Percentiles rank a stretch among this genome's conserved stretches.
phyloP scores from a whole-genome alignment of 192 early-diverging fungal genomes.

The Coemansia sp. region DNA sequence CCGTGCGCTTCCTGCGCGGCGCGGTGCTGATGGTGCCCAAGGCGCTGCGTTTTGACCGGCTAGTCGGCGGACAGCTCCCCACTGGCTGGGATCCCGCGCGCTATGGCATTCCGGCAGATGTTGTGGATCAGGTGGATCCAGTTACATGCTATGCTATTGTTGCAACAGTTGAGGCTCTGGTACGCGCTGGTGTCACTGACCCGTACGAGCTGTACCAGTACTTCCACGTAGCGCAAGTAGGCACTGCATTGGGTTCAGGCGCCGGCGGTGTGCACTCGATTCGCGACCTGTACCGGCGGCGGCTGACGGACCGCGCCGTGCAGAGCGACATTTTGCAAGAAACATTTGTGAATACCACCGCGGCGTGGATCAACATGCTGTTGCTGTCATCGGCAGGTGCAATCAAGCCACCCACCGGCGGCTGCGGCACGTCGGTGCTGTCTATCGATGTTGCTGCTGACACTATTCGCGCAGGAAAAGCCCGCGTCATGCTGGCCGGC shows the following conservation, averaged over 20 bases:
- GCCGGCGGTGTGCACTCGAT: slow-evolving; percentile 84
- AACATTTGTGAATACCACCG: slow-evolving; percentile 63
- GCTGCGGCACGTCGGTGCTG: slow-evolving; percentile 89
- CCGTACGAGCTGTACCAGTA: slow-evolving; percentile 98
- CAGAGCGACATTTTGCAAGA: slow-evolving; percentile 95
- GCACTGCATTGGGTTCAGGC: slow-evolving; percentile 86
- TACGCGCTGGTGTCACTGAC: slow-evolving; percentile 89
- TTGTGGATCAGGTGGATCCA: slow-evolving; percentile 87
- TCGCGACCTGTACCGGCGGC: slow-evolving; percentile 76
- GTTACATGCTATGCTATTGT: slow-evolving; percentile 88
- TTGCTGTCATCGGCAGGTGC: slow-evolving; percentile 89
- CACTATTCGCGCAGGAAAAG: slow-evolving; percentile 84
- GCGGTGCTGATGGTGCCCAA: slow-evolving; percentile 88
- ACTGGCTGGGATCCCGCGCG: slow-evolving; percentile 91
- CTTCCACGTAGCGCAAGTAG: slow-evolving; percentile 90
- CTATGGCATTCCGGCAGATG: slow-evolving; percentile 90
- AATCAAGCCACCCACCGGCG: slow-evolving; percentile 77
- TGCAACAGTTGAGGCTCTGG: slow-evolving; percentile 88
- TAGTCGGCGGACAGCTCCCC: slow-evolving; percentile 89
- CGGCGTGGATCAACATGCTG: slow-evolving; percentile 97
- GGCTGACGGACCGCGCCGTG: slow-evolving; percentile 76
- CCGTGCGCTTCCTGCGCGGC: slow-evolving; percentile 80
- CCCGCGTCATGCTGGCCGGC: slow-evolving; percentile 90
- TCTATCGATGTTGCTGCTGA: slow-evolving; percentile 92
- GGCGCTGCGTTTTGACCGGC: slow-evolving; percentile 90